phyloP scores from a whole-genome alignment of 2,329 filamentous ascomycete species.

The Dryadomyces quercus-mongolicae region DNA sequence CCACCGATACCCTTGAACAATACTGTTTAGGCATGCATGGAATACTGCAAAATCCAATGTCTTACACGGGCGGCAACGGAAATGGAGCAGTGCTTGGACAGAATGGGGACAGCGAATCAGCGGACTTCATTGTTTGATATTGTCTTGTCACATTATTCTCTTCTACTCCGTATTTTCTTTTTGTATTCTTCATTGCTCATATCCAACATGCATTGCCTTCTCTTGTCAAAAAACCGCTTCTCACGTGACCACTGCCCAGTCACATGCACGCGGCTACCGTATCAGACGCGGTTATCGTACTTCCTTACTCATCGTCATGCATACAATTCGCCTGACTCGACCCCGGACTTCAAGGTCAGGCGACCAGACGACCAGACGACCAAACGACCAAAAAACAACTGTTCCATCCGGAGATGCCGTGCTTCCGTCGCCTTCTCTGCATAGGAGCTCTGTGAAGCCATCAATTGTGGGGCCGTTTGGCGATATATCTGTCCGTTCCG shows the following conservation, averaged over 20 bases:
- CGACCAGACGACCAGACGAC: too few species aligned
- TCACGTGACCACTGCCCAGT: too few species aligned
- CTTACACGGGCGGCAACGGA: too few species aligned
- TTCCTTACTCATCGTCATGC: background rate
- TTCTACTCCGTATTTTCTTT: background rate
- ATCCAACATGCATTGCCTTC: background rate
- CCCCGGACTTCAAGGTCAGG: too few species aligned
- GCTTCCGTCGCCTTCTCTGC: too few species aligned
- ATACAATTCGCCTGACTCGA: background rate
- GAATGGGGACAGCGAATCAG: too few species aligned
- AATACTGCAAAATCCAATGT: too few species aligned
- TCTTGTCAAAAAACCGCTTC: background rate
- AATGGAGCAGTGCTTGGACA: too few species aligned
- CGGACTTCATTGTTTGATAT: background rate
- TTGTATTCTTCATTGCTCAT: background rate
- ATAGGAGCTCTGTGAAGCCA: too few species aligned
- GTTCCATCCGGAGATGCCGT: too few species aligned
- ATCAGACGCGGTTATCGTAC: background rate
- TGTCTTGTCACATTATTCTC: background rate
- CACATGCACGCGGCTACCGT: background rate
- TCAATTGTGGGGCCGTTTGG: background rate
- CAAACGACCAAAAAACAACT: background rate
- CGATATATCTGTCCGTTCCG: background rate
- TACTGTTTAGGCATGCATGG: too few species aligned
- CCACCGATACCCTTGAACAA: too few species aligned